A percentile compares a stretch with the other conserved stretches of the same genome.
Conservation (phyloP, 345 rosid genomes). For the Salix caprea region DNA sequence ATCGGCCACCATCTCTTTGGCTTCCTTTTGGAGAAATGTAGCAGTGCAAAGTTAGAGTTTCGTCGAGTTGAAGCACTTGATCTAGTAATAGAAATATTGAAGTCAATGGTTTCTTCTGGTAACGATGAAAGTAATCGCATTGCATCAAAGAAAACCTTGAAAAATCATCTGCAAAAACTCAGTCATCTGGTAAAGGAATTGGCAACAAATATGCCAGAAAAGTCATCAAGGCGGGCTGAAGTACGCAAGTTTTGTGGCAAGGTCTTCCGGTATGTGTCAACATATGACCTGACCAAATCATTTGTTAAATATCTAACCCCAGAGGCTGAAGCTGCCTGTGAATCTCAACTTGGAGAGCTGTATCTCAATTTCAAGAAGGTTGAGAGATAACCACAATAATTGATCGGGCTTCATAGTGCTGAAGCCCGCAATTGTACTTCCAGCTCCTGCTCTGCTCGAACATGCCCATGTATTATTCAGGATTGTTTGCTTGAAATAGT, state of each 20-base stretch:
- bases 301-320: constrained; percentile 52
- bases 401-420: not conserved
- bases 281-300: constrained; percentile 44
- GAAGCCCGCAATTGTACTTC: not conserved
- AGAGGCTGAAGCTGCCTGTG: constrained; percentile 59
- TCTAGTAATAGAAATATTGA: constrained; percentile 61
- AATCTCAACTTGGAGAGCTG: constrained; percentile 57
- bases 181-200: constrained; percentile 50
- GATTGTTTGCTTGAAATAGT: not conserved
- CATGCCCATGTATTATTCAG: not conserved
- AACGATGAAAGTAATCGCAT: constrained; percentile 31
- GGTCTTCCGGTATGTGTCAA: constrained; percentile 52
- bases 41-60: constrained; percentile 53
- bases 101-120: constrained; percentile 38
- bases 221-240: constrained; percentile 57
- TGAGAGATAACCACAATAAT: constrained; percentile 1
- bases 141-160: constrained; percentile 52
- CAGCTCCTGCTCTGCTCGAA: not conserved
- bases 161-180: constrained; percentile 43
- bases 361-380: constrained; percentile 51
- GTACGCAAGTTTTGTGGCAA: constrained; percentile 60
- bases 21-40: constrained; percentile 60
- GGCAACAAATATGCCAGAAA: constrained; percentile 62
- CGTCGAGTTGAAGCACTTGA: constrained; percentile 83
- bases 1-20: constrained; percentile 55